Evolutionary conservation across 495 filamentous ascomycete species (phyloP).

Genomic region (Penicillium maclennaniae): DNA sequence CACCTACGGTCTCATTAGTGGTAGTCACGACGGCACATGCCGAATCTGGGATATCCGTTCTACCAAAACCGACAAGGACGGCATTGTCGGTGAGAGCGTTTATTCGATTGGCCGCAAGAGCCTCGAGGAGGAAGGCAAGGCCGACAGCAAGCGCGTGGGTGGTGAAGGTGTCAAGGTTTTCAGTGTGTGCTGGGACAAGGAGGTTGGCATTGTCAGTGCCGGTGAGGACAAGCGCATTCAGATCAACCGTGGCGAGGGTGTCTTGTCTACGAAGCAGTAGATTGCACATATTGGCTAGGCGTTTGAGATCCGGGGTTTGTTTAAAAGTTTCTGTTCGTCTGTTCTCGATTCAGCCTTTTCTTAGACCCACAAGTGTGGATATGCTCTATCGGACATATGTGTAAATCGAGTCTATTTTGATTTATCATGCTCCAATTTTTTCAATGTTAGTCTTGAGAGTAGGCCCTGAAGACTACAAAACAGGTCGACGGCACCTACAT

Average conservation of each 20-base stretch:
- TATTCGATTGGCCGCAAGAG: conserved; percentile 76
- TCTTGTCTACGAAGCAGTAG: conserved; percentile 38
- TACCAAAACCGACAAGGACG: conserved; percentile 60
- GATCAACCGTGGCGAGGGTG: conserved; percentile 67
- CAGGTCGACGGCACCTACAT: too few species aligned
- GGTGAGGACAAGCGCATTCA: conserved; percentile 93
- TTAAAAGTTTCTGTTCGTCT: conserved; percentile 33
- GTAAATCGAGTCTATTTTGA: conserved; percentile 4
- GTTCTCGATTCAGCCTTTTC: conserved; percentile 8
- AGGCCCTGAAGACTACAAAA: too few species aligned
- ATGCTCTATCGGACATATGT: background rate
- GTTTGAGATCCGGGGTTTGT: conserved; percentile 29
- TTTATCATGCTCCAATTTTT: background rate
- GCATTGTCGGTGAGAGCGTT: conserved; percentile 71
- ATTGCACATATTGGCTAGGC: conserved; percentile 35
- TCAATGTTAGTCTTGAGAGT: too few species aligned
- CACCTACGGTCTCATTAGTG: conserved; percentile 75
- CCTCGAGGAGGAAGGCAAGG: conserved; percentile 47
- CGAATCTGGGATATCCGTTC: conserved; percentile 88
- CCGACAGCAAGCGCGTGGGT: conserved; percentile 49
- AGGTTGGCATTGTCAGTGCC: conserved; percentile 82
- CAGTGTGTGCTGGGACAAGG: conserved; percentile 78
- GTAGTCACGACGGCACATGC: conserved; percentile 84
- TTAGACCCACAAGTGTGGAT: conserved; percentile 4
- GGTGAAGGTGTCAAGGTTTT: conserved; percentile 90